Evolutionary conservation across 768 basidiomycete genomes (phyloP).

Genomic region (Lactarius vividus): DNA sequence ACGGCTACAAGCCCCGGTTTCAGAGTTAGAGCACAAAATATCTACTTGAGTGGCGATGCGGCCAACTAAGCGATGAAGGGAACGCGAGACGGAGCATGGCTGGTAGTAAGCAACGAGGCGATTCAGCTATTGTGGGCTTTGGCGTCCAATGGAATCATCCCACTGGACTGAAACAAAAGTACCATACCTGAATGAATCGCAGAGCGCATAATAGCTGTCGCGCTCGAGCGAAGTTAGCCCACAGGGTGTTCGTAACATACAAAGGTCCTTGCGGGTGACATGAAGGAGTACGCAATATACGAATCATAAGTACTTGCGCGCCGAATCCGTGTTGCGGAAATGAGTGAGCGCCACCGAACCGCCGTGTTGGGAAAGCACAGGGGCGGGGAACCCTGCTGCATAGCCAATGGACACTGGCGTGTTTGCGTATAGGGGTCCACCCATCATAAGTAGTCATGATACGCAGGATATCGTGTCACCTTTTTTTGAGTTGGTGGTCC

Average conservation of each 20-base stretch:
- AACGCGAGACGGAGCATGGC: background rate
- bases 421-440: constrained; percentile 6
- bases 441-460: constrained; percentile 18
- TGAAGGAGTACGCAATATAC: constrained; percentile 20
- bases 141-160: constrained; percentile 19
- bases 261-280: constrained; percentile 14
- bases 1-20: background rate
- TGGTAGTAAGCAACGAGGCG: background rate
- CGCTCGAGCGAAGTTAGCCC: constrained; percentile 11
- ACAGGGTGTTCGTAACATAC: constrained; percentile 23
- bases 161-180: constrained; percentile 10
- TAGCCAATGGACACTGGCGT: too few species aligned
- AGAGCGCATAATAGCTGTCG: constrained; percentile 11
- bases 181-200: background rate
- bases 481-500: background rate
- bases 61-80: background rate
- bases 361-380: background rate
- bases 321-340: constrained; percentile 9
- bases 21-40: background rate
- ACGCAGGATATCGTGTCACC: constrained; percentile 16
- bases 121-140: background rate
- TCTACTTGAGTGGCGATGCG: background rate
- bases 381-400: background rate
- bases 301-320: constrained; percentile 2
- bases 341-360: background rate